Percentiles rank a stretch among this genome's conserved stretches.
Conservation (phyloP, 768 basidiomycete genomes). For the Rhodotorula toruloides region DNA sequence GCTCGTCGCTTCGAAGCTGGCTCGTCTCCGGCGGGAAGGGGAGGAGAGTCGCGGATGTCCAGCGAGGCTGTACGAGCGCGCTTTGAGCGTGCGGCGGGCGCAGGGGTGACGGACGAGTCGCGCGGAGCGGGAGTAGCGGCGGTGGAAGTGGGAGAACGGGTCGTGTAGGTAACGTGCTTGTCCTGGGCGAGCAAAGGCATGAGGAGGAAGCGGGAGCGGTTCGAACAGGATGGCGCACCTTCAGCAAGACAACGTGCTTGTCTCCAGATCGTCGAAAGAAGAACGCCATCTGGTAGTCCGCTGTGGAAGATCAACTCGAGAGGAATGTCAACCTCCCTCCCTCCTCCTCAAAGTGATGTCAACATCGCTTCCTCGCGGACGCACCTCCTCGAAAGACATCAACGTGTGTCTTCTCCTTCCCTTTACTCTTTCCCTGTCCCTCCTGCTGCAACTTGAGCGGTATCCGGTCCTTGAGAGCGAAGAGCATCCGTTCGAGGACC, state of each 20-base stretch:
- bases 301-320: neutral
- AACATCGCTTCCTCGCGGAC: neutral
- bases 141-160: neutral
- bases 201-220: neutral
- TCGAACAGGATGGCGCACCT: slow-evolving; percentile 17
- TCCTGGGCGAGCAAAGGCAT: slow-evolving; percentile 3
- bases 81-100: neutral
- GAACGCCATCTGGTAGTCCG: slow-evolving; percentile 40
- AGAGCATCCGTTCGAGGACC: slow-evolving; percentile 38
- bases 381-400: slow-evolving; percentile 42
- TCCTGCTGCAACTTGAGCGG: slow-evolving; percentile 33
- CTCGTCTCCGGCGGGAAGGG: neutral
- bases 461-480: slow-evolving; percentile 39
- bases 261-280: slow-evolving; percentile 39
- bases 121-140: neutral
- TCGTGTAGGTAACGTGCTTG: slow-evolving; percentile 22
- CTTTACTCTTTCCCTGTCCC: neutral
- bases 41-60: neutral
- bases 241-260: slow-evolving; percentile 42
- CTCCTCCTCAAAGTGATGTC: no score
- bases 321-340: neutral
- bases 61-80: neutral
- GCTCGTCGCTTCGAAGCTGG: neutral
- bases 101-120: neutral
- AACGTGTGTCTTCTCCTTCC: slow-evolving; percentile 35